phyloP scores from a whole-genome alignment of 2,329 filamentous ascomycete species.

The Mariannaea sp. region DNA sequence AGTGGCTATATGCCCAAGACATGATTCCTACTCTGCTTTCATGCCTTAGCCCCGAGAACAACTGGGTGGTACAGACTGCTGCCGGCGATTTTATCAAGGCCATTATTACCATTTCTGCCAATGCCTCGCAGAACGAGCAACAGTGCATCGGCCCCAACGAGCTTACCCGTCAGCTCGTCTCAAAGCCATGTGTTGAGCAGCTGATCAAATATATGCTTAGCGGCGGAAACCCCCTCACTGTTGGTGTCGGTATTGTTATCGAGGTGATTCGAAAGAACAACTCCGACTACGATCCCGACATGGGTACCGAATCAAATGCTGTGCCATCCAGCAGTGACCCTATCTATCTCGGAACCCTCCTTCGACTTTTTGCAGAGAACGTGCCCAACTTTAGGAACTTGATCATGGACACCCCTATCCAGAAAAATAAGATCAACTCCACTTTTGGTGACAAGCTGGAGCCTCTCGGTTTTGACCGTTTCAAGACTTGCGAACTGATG shows the following conservation, averaged over 20 bases:
- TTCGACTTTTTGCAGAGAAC: constrained; percentile 86
- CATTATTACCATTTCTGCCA: constrained; percentile 98
- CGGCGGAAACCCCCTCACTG: constrained; percentile 91
- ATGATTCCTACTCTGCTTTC: constrained; percentile 86
- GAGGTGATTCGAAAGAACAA: constrained; percentile 99
- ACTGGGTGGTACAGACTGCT: constrained; percentile 90
- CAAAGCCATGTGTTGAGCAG: constrained; percentile 77
- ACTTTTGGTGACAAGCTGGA: constrained; percentile 92
- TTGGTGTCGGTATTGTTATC: constrained; percentile 95
- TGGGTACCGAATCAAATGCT: constrained; percentile 77
- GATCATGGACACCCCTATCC: constrained; percentile 77
- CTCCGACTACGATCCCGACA: constrained; percentile 96
- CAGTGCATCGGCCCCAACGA: constrained; percentile 99
- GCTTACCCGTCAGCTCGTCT: constrained; percentile 92
- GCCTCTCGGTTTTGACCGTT: constrained; percentile 93
- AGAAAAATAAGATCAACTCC: constrained; percentile 76
- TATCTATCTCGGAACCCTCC: constrained; percentile 90
- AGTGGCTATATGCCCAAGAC: constrained; percentile 92
- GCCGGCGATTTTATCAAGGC: constrained; percentile 98
- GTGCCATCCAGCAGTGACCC: constrained; percentile 85
- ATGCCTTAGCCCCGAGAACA: constrained; percentile 83
- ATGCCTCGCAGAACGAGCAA: constrained; percentile 96
- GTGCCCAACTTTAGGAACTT: constrained; percentile 94
- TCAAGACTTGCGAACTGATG: constrained; percentile 99
- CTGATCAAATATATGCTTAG: constrained; percentile 91